These are phyloP conservation scores for Neofusicoccum kwambonambiense DNA, from an alignment of 2,329 filamentous ascomycete species.

Conservation along the genomic window DNA sequence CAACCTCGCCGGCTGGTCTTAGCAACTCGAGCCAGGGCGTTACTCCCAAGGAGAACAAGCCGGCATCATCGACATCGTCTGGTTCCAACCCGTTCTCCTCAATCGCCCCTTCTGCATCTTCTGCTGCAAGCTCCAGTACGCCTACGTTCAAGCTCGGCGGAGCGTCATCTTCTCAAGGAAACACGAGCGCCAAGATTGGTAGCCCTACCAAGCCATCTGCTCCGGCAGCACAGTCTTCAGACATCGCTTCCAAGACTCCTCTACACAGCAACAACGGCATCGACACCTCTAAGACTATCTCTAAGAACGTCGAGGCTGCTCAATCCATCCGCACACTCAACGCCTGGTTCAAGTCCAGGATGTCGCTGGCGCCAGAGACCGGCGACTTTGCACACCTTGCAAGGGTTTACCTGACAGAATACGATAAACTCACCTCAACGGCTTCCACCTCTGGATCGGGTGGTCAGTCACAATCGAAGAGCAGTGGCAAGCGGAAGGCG, in stretches of 20 bases:
- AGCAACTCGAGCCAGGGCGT: not conserved
- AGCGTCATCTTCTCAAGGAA: not conserved
- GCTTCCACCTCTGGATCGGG: not conserved
- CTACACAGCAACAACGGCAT: not conserved
- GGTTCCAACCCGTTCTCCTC: not conserved
- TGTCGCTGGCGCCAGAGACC: not conserved
- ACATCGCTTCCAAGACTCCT: not conserved
- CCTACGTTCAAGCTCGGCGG: not conserved
- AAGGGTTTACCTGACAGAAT: not conserved
- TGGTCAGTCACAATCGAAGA: not conserved
- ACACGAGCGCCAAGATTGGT: not conserved
- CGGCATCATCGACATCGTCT: not conserved
- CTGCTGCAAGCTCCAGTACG: not conserved
- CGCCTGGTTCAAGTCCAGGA: not conserved
- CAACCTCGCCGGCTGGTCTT: not conserved
- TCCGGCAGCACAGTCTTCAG: not conserved
- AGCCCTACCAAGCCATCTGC: not conserved
- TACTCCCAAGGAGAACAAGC: not conserved
- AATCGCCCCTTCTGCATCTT: not conserved
- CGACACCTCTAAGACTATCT: not conserved
- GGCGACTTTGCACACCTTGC: not conserved
- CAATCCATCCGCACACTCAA: not conserved
- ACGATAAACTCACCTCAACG: not conserved
- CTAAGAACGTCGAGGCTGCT: not conserved
- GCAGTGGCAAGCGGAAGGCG: slow-evolving; percentile 4